Percentiles rank a stretch among this genome's conserved stretches.
phyloP scores from a whole-genome alignment of 495 filamentous ascomycete genomes.

The Aspergillus homomorphus region DNA sequence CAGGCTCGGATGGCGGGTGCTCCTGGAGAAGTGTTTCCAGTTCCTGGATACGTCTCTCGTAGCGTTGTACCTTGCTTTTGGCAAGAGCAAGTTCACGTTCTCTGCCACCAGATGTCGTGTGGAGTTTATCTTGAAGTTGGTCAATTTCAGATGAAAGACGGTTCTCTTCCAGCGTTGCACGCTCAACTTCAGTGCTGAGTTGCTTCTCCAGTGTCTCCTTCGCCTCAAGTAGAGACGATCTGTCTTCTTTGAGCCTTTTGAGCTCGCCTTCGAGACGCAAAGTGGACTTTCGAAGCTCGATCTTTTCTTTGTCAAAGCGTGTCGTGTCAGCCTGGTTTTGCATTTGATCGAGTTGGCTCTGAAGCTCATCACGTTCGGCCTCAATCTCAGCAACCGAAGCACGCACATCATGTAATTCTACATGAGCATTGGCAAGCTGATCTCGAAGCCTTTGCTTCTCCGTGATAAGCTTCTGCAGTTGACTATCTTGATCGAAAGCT shows the following conservation, averaged over 20 bases:
- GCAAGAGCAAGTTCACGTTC: slow-evolving; percentile 49
- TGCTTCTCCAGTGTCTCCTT: slow-evolving; percentile 54
- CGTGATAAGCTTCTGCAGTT: slow-evolving; percentile 47
- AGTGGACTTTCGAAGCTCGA: slow-evolving; percentile 58
- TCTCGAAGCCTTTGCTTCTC: slow-evolving; percentile 64
- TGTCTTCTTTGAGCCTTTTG: slow-evolving; percentile 56
- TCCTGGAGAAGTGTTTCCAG: slow-evolving; percentile 54
- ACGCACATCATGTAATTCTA: slow-evolving; percentile 57
- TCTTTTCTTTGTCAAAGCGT: slow-evolving; percentile 58
- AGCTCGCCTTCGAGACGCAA: slow-evolving; percentile 59
- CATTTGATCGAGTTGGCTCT: slow-evolving; percentile 50
- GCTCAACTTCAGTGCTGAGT: slow-evolving; percentile 52
- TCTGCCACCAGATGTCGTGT: slow-evolving; percentile 39
- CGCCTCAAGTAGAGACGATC: slow-evolving; percentile 45
- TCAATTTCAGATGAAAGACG: slow-evolving; percentile 57
- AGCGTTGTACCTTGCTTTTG: slow-evolving; percentile 55
- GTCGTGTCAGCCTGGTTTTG: slow-evolving; percentile 51
- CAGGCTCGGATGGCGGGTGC: slow-evolving; percentile 30
- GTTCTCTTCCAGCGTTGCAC: slow-evolving; percentile 54
- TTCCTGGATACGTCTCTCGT: slow-evolving; percentile 56
- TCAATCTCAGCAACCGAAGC: slow-evolving; percentile 51
- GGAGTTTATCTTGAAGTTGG: slow-evolving; percentile 49
- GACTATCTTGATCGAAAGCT: slow-evolving; percentile 45
- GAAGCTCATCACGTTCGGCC: slow-evolving; percentile 63
- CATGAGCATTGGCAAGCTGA: slow-evolving; percentile 56